phyloP scores from a whole-genome alignment of 768 basidiomycete species.

The Leccinum disarticulatum region DNA sequence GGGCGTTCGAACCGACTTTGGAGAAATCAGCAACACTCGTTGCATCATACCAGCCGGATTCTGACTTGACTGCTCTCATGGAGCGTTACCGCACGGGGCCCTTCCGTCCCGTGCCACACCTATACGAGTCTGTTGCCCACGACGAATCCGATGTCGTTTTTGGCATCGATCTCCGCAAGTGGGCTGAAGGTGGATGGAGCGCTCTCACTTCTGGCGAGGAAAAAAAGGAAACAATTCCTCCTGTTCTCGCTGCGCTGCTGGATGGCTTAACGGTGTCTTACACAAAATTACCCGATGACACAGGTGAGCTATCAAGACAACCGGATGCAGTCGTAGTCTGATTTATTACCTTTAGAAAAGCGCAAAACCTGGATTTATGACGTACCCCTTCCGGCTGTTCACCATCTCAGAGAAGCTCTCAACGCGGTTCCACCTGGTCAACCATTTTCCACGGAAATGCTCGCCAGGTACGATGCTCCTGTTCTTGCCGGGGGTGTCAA shows the following conservation, averaged over 20 bases:
- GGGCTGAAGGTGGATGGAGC: slow-evolving; percentile 84
- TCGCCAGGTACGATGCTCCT: slow-evolving; percentile 79
- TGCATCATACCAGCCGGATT: slow-evolving; percentile 84
- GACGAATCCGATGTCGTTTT: slow-evolving; percentile 86
- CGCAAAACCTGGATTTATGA: slow-evolving; percentile 96
- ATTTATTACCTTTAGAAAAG: slow-evolving; percentile 52
- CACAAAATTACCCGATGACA: slow-evolving; percentile 55
- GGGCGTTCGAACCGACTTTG: slow-evolving; percentile 59
- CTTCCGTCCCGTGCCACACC: slow-evolving; percentile 64
- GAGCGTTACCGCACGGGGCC: slow-evolving; percentile 78
- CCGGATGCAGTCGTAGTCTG: not conserved
- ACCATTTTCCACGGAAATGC: slow-evolving; percentile 51
- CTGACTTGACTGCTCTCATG: slow-evolving; percentile 81
- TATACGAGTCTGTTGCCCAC: slow-evolving; percentile 84
- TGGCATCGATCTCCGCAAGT: slow-evolving; percentile 87
- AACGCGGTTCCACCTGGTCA: slow-evolving; percentile 62
- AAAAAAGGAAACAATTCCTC: slow-evolving; percentile 67
- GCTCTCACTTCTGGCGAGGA: slow-evolving; percentile 52
- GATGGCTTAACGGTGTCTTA: slow-evolving; percentile 65
- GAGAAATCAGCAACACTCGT: slow-evolving; percentile 75
- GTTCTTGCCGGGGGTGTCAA: slow-evolving; percentile 84
- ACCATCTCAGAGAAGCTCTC: slow-evolving; percentile 82
- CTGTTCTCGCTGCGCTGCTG: slow-evolving; percentile 69
- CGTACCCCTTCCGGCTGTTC: slow-evolving; percentile 77
- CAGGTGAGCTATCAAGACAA: slow-evolving; percentile 43